Evolutionary conservation across 139 green algal genomes (phyloP), one percentile per base, ranked within the genome.

Genomic region (Auxenochlorella pyrenoidosa): DNA sequence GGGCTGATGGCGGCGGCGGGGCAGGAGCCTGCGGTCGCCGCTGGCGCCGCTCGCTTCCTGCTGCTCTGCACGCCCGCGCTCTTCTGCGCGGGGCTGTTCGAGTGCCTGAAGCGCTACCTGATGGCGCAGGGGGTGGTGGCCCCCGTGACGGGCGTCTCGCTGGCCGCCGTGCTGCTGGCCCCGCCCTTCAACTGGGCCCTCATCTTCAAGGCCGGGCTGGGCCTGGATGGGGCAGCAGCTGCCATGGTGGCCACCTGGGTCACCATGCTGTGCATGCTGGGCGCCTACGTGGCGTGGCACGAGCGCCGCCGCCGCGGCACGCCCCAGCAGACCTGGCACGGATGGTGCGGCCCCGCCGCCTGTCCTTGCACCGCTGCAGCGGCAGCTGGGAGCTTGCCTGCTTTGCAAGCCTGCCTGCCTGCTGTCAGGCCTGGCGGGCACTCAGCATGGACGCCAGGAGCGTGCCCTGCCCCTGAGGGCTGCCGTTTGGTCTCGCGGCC

Each of bases 151-250:
- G 78, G 91, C 1, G 82, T 85, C 18, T 54, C 87, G 19, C 72
- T 89, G 28, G 71, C 88, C 13, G 81, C 78, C 3, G 38, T 89
- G 10, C 30, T 44, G 22, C 16, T 90, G 3, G 43, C 82, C 8
- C 73, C 84, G 0, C 66, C 87, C 8, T 88, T 86, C 81, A 93
- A 94, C 86, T 92, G 68, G 58, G 38, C 91, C n/a, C 71, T 95
- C 13, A 83, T 95, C 21, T 80, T 88, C 40, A 66, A 83, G 5
- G 32, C 84, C 34, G 32, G 65, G 3, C 51, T 87, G 86, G 94
- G 94, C 21, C 77, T 97, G 34, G 91, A 95, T 44, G 94, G 94
- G n/a, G 94, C 94, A 18, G 94, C 93, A 22, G 34, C 87, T 58
- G 94, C 94, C 0, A 91, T 93, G 66, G 72, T 94, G 26, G 51